These are phyloP conservation scores for Chlorella sp. DNA, from an alignment of 139 green algal genomes.

Conservation along the genomic window DNA sequence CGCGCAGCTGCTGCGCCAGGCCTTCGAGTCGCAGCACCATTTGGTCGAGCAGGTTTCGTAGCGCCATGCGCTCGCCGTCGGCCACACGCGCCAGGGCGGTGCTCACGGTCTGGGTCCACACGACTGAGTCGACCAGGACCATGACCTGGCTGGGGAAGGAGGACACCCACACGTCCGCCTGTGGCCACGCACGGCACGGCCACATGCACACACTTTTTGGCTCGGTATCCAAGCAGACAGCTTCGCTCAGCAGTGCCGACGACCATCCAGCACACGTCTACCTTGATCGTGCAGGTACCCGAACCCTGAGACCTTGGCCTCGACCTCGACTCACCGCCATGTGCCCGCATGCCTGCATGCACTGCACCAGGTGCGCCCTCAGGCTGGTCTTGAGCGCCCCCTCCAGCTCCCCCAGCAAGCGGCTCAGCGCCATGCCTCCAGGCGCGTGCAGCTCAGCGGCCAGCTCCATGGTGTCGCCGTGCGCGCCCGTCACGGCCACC, in stretches of 20 bases:
- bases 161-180: constrained; percentile 27
- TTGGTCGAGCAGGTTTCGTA: constrained; percentile 28
- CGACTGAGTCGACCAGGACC: constrained; percentile 28
- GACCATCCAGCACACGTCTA: too few species aligned
- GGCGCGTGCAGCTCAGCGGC: neutral
- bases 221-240: too few species aligned
- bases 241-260: too few species aligned
- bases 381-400: constrained; percentile 10
- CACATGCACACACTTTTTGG: too few species aligned
- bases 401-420: constrained; percentile 20
- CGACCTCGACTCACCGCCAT: constrained; percentile 21
- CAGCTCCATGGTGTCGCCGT: constrained; percentile 16
- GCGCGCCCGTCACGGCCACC: constrained; percentile 5
- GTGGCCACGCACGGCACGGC: neutral
- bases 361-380: constrained; percentile 7
- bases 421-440: neutral
- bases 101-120: constrained; percentile 32
- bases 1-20: constrained; percentile 30
- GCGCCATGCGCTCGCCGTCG: constrained; percentile 16
- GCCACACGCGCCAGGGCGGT: constrained; percentile 11
- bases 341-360: constrained; percentile 24
- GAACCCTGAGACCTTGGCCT: too few species aligned
- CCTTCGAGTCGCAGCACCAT: constrained; percentile 30
- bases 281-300: too few species aligned
- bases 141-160: constrained; percentile 25